Evolutionary conservation across 108 stramenopile species (phyloP), one percentile per base, ranked within the genome.

Genomic region (Cafeteria roenbergensis): DNA sequence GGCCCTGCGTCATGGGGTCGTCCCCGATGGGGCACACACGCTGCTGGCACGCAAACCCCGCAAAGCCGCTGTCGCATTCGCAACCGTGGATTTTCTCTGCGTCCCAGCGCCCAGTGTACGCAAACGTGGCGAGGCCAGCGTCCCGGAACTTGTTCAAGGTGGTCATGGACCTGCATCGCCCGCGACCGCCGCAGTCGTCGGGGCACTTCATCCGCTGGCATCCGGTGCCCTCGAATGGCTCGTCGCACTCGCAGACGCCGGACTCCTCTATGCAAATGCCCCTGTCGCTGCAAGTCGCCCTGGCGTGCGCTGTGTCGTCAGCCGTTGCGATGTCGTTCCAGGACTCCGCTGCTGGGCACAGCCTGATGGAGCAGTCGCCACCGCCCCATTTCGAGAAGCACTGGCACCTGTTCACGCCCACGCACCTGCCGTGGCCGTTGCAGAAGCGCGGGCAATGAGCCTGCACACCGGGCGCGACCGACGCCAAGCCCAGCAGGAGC

Each of bases 1-100:
- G 80, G 48, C 71, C 72, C 51, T 75, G 71, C 27, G 76, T 77
- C 32, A 79, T 54, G 25, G 74, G 72, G 25, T 75, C 74, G 51
- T 77, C 71, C 2, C 75, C 77, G 8, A 51, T 27, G 24, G 80
- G 70, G 67, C 80, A 80, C 12, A 51, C 25, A 59, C 54, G 0
- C 9, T 8, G 59, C 12, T 17, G n/a, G 52, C 74, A 75, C 34
- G 71, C 74, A 1, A 60, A 75, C 0, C 74, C 74, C 17, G 32
- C 33, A 0, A 29, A 52, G 31, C 51, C 51, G 1, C 6, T 0
- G 55, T 76, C 75, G 65, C 75, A 76, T 24, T 60, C 35, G 42
- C 75, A 76, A 4, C 72, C 75, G 27, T 60, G 48, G 2, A 76
- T 63, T 29, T 73, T 72, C 3, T 76, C 66, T 22, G 75, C 75